A percentile compares a stretch with the other conserved stretches of the same genome.
Evolutionary conservation across 495 filamentous ascomycete species (phyloP).

Genomic region (Penicillium ochrochloron): DNA sequence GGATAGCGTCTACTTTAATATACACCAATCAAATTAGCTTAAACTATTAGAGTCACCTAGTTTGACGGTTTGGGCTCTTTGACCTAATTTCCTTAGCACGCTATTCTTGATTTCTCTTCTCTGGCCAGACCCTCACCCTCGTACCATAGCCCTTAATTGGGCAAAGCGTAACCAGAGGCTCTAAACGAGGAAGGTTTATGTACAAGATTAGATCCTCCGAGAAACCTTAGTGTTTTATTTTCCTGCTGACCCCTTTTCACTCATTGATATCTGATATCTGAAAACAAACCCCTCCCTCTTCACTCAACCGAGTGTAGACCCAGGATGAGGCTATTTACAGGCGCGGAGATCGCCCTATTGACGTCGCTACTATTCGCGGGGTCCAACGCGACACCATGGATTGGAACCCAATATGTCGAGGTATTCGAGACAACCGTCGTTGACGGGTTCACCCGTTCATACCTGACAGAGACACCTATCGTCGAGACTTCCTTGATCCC

Average conservation of each 20-base stretch:
- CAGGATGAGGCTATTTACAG: conserved; percentile 14
- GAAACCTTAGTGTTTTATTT: neutral
- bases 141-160: conserved; percentile 1
- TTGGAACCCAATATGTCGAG: conserved; percentile 24
- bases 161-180: neutral
- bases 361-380: neutral
- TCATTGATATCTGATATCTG: neutral
- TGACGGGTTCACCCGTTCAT: conserved; percentile 16
- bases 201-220: neutral
- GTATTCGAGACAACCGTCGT: conserved; percentile 9
- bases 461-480: conserved; percentile 15
- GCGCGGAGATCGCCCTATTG: neutral
- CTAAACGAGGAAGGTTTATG: neutral
- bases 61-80: neutral
- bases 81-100: neutral
- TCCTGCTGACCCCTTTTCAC: neutral
- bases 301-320: neutral
- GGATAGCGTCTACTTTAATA: neutral
- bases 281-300: neutral
- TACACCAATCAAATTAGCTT: neutral
- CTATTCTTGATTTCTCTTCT: neutral
- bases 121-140: neutral
- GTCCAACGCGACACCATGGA: conserved; percentile 22
- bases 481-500: conserved; percentile 11
- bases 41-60: neutral